Evolutionary conservation across 345 rosid genomes (phyloP).

Genomic region (Eucalyptus lansdowneana): DNA sequence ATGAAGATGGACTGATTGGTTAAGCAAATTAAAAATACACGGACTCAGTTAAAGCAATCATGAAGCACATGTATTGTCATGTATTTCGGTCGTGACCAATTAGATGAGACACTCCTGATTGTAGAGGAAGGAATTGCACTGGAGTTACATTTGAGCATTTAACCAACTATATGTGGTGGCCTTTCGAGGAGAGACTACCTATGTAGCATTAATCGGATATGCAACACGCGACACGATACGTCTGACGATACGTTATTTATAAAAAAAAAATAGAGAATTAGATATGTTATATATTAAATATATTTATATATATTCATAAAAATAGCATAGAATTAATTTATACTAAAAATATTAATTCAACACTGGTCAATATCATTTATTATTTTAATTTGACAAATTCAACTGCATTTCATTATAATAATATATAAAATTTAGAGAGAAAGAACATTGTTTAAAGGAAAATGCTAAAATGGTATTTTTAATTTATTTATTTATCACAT

Average conservation of each 20-base stretch:
- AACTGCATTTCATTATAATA: no score
- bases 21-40: not conserved
- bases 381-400: no score
- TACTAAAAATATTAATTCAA: no score
- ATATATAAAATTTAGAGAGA: no score
- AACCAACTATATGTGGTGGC: not conserved
- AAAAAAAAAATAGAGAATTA: no score
- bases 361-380: no score
- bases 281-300: no score
- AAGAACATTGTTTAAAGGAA: no score
- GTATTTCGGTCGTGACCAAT: not conserved
- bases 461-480: no score
- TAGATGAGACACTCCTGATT: not conserved
- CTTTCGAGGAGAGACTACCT: not conserved
- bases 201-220: rapidly evolving
- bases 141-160: not conserved
- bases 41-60: not conserved
- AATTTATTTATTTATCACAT: no score
- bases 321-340: no score
- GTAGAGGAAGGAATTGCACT: not conserved
- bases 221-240: rapidly evolving
- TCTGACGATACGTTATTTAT: rapidly evolving
- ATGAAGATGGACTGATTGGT: not conserved
- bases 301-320: no score
- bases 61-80: not conserved